A percentile compares a stretch with the other conserved stretches of the same genome.
Evolutionary conservation across 106 monocot genomes (phyloP).

Genomic region (Acorus calamus): DNA sequence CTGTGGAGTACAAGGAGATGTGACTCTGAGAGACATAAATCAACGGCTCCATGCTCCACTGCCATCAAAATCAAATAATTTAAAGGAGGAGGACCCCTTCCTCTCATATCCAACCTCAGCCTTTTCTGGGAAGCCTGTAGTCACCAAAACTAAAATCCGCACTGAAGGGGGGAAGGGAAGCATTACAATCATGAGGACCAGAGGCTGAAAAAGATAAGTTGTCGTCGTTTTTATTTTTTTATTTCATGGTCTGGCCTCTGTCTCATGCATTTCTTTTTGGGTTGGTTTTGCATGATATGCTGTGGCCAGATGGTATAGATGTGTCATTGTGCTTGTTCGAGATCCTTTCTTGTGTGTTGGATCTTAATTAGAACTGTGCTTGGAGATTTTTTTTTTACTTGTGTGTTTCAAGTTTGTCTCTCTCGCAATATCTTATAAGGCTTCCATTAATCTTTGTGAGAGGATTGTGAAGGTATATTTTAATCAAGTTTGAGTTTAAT

Average conservation of each 20-base stretch:
- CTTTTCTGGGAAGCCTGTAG: constrained; percentile 80
- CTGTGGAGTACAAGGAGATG: constrained; percentile 57
- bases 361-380: no score
- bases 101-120: constrained; percentile 44
- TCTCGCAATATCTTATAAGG: no score
- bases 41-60: constrained; percentile 48
- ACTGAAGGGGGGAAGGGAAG: constrained; percentile 90
- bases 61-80: constrained; percentile 19
- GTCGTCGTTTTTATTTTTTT: no score
- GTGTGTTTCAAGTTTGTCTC: no score
- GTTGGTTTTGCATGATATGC: no score
- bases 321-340: no score
- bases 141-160: constrained; percentile 63
- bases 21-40: constrained; percentile 77
- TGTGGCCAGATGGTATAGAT: no score
- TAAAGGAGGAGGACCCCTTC: constrained; percentile 24
- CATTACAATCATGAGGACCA: constrained; percentile 84
- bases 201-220: constrained; percentile 35
- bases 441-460: no score
- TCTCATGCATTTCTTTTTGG: constrained; percentile 17
- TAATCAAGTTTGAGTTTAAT: no score
- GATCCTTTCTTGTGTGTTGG: no score
- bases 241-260: background rate
- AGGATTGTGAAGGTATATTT: no score
- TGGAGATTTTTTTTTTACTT: no score